These are phyloP conservation scores for Hymenoscyphus scutula DNA, from an alignment of 2,329 filamentous ascomycete genomes.

Conservation along the genomic window DNA sequence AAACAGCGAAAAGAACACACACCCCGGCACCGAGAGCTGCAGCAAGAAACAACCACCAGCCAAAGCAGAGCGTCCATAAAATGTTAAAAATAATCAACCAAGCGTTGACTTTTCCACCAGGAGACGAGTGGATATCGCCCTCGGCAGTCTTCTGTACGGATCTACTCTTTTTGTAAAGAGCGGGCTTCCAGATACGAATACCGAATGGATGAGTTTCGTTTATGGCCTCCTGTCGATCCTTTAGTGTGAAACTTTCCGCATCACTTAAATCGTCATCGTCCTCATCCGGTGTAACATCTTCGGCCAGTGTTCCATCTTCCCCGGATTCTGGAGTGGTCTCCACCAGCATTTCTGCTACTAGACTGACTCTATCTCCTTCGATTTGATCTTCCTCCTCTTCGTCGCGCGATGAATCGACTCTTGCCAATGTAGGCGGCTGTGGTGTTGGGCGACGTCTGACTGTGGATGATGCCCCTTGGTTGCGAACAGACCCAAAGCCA, in stretches of 20 bases:
- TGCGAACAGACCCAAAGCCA: conserved; percentile 32
- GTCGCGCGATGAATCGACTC: conserved; percentile 46
- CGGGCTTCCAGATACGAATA: conserved; percentile 98
- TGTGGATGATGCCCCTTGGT: conserved; percentile 48
- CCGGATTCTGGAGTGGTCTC: conserved; percentile 20
- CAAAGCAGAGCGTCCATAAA: conserved; percentile 86
- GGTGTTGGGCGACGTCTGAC: conserved; percentile 48
- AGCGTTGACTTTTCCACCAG: conserved; percentile 78
- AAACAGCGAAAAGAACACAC: conserved; percentile 77
- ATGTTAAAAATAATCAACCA: conserved; percentile 88
- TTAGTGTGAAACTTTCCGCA: conserved; percentile 95
- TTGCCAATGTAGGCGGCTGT: conserved; percentile 44
- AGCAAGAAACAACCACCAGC: conserved; percentile 89
- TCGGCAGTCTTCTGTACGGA: conserved; percentile 96
- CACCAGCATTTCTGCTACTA: conserved; percentile 19
- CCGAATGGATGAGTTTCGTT: conserved; percentile 98
- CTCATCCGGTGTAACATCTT: conserved; percentile 47
- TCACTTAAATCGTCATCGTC: conserved; percentile 78
- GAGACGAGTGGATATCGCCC: conserved; percentile 93
- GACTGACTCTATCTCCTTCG: conserved; percentile 20
- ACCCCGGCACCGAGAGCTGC: conserved; percentile 71
- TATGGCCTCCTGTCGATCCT: conserved; percentile 95
- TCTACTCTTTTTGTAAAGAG: conserved; percentile 93
- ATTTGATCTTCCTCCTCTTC: conserved; percentile 38
- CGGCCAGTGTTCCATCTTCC: conserved; percentile 29